Conservation (phyloP, 2,329 filamentous ascomycete species). For the Colletotrichum sansevieriae region DNA sequence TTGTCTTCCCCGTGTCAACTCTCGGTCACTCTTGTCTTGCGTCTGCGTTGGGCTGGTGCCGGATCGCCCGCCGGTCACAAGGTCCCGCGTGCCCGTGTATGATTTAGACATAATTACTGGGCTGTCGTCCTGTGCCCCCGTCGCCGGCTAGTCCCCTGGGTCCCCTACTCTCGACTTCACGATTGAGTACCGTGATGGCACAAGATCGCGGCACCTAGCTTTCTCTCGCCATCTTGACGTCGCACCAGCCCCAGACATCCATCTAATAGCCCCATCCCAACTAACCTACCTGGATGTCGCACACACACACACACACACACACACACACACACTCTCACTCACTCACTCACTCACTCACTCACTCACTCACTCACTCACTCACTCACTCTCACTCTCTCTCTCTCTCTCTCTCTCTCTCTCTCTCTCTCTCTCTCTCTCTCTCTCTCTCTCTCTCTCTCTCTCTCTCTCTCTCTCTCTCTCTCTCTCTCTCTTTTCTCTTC, state of each 20-base stretch:
- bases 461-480: too few species aligned
- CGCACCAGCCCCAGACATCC: constrained; percentile 28
- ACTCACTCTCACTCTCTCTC: too few species aligned
- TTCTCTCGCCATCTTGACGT: constrained; percentile 19
- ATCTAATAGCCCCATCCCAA: constrained; percentile 5
- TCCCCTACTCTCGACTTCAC: constrained; percentile 5
- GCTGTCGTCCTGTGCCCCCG: constrained; percentile 4
- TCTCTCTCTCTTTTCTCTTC: too few species aligned
- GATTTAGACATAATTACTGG: neutral
- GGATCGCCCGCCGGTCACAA: constrained; percentile 14
- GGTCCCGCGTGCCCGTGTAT: neutral
- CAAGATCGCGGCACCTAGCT: constrained; percentile 11
- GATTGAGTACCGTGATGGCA: constrained; percentile 37
- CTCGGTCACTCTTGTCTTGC: constrained; percentile 4
- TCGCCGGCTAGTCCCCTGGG: neutral
- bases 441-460: neutral
- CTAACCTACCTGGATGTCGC: constrained; percentile 34
- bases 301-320: constrained; percentile 6
- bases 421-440: too few species aligned
- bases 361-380: too few species aligned
- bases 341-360: too few species aligned
- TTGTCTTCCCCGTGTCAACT: neutral
- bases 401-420: too few species aligned
- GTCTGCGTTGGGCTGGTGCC: constrained; percentile 17
- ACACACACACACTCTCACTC: too few species aligned